phyloP scores from a whole-genome alignment of 73 alveolate genomes.

The Paramecium octaurelia region DNA sequence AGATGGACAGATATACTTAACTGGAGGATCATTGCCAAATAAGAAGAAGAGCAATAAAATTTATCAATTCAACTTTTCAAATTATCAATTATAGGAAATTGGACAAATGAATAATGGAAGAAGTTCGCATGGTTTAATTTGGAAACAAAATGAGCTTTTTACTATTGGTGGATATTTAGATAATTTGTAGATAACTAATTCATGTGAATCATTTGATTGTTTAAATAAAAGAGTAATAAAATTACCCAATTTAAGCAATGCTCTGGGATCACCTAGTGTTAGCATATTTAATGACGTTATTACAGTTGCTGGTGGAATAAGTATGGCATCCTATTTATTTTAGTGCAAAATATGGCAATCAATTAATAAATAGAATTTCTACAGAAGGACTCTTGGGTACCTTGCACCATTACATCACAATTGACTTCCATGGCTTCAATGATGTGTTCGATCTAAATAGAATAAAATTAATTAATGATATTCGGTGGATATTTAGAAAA shows the following conservation, averaged over 20 bases:
- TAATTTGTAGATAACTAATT: background rate
- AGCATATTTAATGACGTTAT: background rate
- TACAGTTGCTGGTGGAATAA: background rate
- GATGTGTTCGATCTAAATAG: background rate
- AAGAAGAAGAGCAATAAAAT: background rate
- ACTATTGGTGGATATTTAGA: background rate
- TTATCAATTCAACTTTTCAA: background rate
- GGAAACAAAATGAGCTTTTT: background rate
- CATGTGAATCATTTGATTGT: background rate
- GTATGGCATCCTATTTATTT: background rate
- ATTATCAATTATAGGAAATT: background rate
- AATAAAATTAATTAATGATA: background rate
- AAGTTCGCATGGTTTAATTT: constrained; percentile 11
- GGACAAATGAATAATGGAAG: background rate
- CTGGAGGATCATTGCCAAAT: background rate
- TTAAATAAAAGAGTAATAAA: background rate
- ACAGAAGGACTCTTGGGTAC: background rate
- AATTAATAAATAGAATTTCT: background rate
- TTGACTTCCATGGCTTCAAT: background rate
- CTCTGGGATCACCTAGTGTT: background rate
- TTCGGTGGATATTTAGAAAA: constrained; percentile 2
- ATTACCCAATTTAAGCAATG: background rate
- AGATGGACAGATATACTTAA: background rate
- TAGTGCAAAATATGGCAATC: background rate
- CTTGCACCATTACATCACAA: background rate